These are phyloP conservation scores for Metschnikowia drakensbergensis DNA, from an alignment of 805 yeast species.

Conservation along the genomic window DNA sequence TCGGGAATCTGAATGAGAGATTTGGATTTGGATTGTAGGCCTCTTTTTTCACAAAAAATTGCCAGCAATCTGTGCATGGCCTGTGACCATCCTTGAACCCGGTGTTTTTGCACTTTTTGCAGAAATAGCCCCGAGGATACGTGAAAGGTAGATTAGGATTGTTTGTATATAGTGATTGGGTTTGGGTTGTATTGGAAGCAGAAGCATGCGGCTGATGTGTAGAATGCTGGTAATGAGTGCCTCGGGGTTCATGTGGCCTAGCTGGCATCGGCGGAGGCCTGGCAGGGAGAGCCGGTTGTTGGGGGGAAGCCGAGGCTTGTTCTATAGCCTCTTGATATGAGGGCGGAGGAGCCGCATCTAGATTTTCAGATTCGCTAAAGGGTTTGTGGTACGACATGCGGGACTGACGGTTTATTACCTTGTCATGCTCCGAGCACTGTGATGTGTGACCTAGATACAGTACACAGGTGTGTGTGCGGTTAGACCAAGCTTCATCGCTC, in stretches of 20 bases:
- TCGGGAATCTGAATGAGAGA: slow-evolving; percentile 68
- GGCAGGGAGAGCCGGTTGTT: slow-evolving; percentile 9
- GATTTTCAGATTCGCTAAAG: not conserved
- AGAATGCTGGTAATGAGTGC: not conserved
- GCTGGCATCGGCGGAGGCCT: slow-evolving; percentile 11
- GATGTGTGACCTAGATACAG: not conserved
- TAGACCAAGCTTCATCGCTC: not conserved
- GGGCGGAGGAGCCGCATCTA: slow-evolving; percentile 29
- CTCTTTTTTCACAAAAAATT: slow-evolving; percentile 21
- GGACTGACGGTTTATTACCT: not conserved
- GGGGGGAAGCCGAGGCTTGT: not conserved
- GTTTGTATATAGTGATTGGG: slow-evolving; percentile 15
- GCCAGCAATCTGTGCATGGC: slow-evolving; percentile 31
- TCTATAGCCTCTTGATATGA: slow-evolving; percentile 45
- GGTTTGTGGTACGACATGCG: not conserved
- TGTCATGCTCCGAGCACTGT: not conserved
- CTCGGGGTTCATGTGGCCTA: slow-evolving; percentile 3
- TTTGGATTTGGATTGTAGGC: slow-evolving; percentile 45
- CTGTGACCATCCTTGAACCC: slow-evolving; percentile 27
- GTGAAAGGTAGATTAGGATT: slow-evolving; percentile 25
- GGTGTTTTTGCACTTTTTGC: slow-evolving; percentile 33
- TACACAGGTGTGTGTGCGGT: not conserved
- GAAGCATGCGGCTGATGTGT: not conserved
- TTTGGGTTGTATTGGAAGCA: not conserved
- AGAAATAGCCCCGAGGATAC: slow-evolving; percentile 29